Percentiles rank a stretch among this genome's conserved stretches.
Conservation (phyloP, 2,329 filamentous ascomycete species). For the Trichoderma atroviride region DNA sequence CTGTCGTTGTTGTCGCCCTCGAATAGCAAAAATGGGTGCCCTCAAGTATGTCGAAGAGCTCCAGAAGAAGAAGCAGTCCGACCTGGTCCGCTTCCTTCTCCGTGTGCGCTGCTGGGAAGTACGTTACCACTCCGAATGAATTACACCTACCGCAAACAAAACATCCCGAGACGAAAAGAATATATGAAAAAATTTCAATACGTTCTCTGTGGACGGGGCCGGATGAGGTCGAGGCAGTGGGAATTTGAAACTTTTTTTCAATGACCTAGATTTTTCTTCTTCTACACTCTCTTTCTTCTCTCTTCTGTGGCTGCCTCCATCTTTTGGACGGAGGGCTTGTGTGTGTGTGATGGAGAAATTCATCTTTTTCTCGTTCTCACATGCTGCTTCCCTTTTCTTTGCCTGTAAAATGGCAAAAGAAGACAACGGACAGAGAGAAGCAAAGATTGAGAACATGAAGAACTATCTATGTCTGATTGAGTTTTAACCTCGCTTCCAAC, state of each 20-base stretch:
- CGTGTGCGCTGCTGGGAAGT: conserved; percentile 99
- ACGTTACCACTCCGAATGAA: conserved; percentile 54
- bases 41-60: conserved; percentile 99
- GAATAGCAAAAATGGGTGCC: conserved; percentile 86
- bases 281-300: not conserved
- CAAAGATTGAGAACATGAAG: not conserved
- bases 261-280: conserved; percentile 9
- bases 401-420: conserved; percentile 1
- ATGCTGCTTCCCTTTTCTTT: not conserved
- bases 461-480: not conserved
- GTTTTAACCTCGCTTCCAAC: not conserved
- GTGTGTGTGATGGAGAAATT: not conserved
- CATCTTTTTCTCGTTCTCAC: not conserved
- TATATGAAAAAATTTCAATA: not conserved
- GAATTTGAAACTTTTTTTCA: conserved; percentile 1
- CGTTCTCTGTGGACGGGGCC: conserved; percentile 27
- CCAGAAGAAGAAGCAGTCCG: conserved; percentile 99
- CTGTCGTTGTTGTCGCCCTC: conserved; percentile 24
- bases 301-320: not conserved
- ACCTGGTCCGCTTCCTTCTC: conserved; percentile 99
- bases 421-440: not conserved
- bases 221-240: conserved; percentile 18
- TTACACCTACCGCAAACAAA: not conserved
- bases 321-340: not conserved
- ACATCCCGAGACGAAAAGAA: conserved; percentile 4